A percentile compares a stretch with the other conserved stretches of the same genome.
phyloP scores from a whole-genome alignment of 169 alveolate species.

The Cryptosporidium canis region DNA sequence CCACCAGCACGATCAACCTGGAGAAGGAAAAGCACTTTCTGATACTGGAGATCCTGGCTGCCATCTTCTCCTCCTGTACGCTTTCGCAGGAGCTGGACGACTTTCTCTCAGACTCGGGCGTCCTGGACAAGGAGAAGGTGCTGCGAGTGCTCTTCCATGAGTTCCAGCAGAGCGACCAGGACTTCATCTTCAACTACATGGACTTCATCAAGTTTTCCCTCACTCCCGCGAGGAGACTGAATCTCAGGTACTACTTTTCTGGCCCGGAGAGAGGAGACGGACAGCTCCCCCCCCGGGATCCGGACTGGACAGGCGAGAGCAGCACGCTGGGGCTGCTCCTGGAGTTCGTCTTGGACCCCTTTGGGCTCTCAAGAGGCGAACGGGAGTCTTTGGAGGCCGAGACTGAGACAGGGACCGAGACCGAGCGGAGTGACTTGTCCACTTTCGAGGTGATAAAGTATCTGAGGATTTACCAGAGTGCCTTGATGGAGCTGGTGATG shows the following conservation, averaged over 20 bases:
- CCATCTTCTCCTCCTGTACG: slow-evolving; percentile 30
- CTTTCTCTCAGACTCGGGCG: not conserved
- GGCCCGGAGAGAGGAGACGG: not conserved
- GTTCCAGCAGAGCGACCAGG: slow-evolving; percentile 56
- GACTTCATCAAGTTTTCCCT: slow-evolving; percentile 36
- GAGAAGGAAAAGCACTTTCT: slow-evolving; percentile 49
- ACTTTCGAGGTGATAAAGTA: slow-evolving; percentile 52
- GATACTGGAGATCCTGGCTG: not conserved
- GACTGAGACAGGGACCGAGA: not conserved
- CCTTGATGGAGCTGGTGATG: slow-evolving; percentile 27
- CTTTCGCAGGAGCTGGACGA: slow-evolving; percentile 2
- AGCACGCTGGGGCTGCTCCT: too few species aligned
- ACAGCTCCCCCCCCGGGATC: too few species aligned
- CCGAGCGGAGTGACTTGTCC: not conserved
- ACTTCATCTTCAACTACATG: slow-evolving; percentile 41
- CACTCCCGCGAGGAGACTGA: slow-evolving; percentile 7
- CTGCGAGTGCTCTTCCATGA: not conserved
- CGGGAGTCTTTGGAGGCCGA: too few species aligned
- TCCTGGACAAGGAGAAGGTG: slow-evolving; percentile 5
- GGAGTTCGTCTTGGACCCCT: slow-evolving; percentile 29
- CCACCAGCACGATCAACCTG: not conserved
- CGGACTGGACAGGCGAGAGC: too few species aligned
- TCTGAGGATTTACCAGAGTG: slow-evolving; percentile 60
- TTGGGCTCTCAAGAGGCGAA: not conserved
- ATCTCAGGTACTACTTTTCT: not conserved